These are phyloP conservation scores for Ananas comosus DNA, from an alignment of 176 grass and related monocot species.

Conservation along the genomic window DNA sequence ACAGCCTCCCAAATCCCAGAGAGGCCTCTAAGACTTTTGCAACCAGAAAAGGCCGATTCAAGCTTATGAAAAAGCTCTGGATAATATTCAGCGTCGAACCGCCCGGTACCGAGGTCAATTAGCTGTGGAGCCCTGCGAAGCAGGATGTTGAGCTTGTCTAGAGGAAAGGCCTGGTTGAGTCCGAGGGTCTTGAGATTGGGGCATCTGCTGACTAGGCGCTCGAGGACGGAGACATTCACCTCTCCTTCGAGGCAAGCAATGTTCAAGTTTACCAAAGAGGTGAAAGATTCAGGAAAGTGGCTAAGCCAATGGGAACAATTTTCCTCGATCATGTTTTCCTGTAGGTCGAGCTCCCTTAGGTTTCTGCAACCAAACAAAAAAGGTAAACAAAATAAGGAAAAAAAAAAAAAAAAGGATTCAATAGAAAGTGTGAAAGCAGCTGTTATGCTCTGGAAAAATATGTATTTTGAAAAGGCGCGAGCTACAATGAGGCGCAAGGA, in stretches of 20 bases:
- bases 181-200: conserved; percentile 47
- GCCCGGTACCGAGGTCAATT: conserved; percentile 45
- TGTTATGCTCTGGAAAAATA: background rate
- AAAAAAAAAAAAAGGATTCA: background rate
- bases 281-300: conserved; percentile 51
- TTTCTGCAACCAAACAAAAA: conserved; percentile 30
- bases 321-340: conserved; percentile 55
- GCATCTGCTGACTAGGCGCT: conserved; percentile 51
- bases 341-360: conserved; percentile 53
- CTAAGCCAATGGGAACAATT: conserved; percentile 44
- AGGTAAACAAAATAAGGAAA: conserved; percentile 9
- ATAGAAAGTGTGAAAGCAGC: background rate
- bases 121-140: conserved; percentile 42
- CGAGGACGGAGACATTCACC: conserved; percentile 43
- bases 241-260: conserved; percentile 60
- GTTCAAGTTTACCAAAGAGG: conserved; percentile 51
- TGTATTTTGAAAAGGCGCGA: background rate
- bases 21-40: conserved; percentile 41
- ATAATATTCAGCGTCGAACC: conserved; percentile 32
- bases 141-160: conserved; percentile 42
- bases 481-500: too few relatives aligned
- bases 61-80: conserved; percentile 45
- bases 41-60: conserved; percentile 35
- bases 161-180: conserved; percentile 53
- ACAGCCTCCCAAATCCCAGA: conserved; percentile 48